A percentile compares a stretch with the other conserved stretches of the same genome.
phyloP scores from a whole-genome alignment of 371 early-diverging fungal genomes.

The Circinella minor region DNA sequence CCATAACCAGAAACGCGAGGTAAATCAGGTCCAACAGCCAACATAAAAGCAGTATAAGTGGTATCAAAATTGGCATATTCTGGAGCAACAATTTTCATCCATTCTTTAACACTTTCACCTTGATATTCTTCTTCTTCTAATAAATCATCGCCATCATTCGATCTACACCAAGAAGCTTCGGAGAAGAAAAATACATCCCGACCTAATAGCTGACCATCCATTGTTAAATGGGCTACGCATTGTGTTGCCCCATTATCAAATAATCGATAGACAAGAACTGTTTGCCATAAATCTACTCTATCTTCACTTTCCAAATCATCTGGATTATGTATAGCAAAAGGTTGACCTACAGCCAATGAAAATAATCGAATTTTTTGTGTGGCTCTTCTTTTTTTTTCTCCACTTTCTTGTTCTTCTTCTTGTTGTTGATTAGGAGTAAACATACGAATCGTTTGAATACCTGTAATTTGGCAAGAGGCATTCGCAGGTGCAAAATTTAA shows the following conservation, averaged over 20 bases:
- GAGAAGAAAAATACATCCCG: constrained; percentile 44
- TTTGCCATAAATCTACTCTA: constrained; percentile 36
- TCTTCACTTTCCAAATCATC: constrained; percentile 33
- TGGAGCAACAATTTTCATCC: constrained; percentile 37
- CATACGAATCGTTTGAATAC: constrained; percentile 37
- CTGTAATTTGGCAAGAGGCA: constrained; percentile 39
- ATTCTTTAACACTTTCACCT: constrained; percentile 20
- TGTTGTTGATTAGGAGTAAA: neutral
- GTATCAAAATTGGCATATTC: constrained; percentile 23
- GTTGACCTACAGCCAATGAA: constrained; percentile 33
- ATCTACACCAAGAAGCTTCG: constrained; percentile 30
- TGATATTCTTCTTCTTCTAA: neutral
- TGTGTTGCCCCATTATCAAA: constrained; percentile 36
- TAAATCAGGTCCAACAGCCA: constrained; percentile 32
- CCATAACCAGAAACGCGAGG: constrained; percentile 29
- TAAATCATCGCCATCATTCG: constrained; percentile 24
- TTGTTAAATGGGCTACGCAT: constrained; percentile 32
- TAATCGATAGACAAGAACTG: constrained; percentile 38
- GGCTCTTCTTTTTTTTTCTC: neutral
- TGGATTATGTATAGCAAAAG: constrained; percentile 8
- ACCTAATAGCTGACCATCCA: constrained; percentile 33
- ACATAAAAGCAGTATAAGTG: constrained; percentile 30
- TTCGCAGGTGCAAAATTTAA: constrained; percentile 27
- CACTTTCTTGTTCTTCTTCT: neutral
- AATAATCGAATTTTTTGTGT: constrained; percentile 29